Percentiles rank a stretch among this genome's conserved stretches.
Conservation (phyloP, 495 filamentous ascomycete genomes). For the Parachaetomium inaequale region DNA sequence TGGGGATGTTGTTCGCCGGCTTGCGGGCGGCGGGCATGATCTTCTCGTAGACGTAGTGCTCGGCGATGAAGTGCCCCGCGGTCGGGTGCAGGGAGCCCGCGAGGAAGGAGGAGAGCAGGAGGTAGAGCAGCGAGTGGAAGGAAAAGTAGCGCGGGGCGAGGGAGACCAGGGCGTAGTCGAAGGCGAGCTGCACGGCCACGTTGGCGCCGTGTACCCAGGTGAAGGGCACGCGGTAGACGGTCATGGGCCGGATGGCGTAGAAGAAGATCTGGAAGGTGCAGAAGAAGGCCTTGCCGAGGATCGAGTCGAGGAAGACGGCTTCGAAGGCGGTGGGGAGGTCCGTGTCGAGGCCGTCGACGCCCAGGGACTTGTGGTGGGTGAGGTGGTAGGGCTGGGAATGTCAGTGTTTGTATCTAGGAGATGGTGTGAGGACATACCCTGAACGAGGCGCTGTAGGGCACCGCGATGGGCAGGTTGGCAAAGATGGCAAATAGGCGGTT, state of each 20-base stretch:
- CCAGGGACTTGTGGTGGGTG: conserved; percentile 98
- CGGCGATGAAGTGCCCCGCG: conserved; percentile 97
- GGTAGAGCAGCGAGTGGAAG: conserved; percentile 64
- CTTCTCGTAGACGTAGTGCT: conserved; percentile 95
- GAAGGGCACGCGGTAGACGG: conserved; percentile 84
- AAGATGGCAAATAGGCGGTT: conserved; percentile 87
- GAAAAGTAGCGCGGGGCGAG: conserved; percentile 42
- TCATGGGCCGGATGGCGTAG: conserved; percentile 97
- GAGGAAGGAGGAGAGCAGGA: conserved; percentile 83
- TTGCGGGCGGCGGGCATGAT: conserved; percentile 55
- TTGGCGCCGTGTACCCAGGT: conserved; percentile 84
- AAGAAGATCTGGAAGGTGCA: conserved; percentile 99
- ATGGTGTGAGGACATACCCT: conserved; percentile 45
- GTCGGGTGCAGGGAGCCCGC: conserved; percentile 92
- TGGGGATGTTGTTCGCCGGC: conserved; percentile 55
- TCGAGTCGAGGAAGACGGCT: conserved; percentile 90
- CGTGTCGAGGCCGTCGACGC: conserved; percentile 92
- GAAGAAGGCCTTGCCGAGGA: conserved; percentile 98
- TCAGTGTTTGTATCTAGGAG: not conserved
- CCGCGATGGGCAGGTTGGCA: conserved; percentile 91
- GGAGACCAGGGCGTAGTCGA: conserved; percentile 68
- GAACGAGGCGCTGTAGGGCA: conserved; percentile 96
- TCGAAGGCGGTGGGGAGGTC: conserved; percentile 92
- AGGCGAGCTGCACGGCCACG: conserved; percentile 66
- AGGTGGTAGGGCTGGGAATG: conserved; percentile 81